These are phyloP conservation scores for Oryza glaberrima DNA, from an alignment of 176 grass and related monocot genomes.

Conservation along the genomic window DNA sequence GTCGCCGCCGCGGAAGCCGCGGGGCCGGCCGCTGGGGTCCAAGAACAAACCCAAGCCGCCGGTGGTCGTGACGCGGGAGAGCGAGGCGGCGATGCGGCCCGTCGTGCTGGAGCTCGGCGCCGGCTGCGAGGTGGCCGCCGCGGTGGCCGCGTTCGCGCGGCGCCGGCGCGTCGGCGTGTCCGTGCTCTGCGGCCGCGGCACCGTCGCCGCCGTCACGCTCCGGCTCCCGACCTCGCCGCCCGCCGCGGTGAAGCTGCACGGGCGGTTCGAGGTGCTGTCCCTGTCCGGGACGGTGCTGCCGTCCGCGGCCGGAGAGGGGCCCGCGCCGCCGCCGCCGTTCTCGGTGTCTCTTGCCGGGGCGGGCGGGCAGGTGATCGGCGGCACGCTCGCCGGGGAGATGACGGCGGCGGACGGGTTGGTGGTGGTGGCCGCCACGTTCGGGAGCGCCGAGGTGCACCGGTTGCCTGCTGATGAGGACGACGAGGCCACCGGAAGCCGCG, in stretches of 20 bases:
- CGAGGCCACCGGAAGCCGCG: neutral
- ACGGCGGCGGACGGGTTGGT: conserved; percentile 57
- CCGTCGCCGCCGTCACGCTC: conserved; percentile 56
- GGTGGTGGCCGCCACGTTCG: conserved; percentile 71
- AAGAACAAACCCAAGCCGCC: conserved; percentile 90
- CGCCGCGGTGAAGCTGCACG: conserved; percentile 49
- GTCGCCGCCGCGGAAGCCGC: conserved; percentile 46
- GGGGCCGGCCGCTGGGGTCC: conserved; percentile 70
- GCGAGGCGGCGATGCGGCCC: conserved; percentile 62
- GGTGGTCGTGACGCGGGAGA: conserved; percentile 72
- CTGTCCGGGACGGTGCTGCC: conserved; percentile 67
- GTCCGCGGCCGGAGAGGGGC: neutral
- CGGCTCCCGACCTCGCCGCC: conserved; percentile 46
- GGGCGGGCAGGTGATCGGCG: conserved; percentile 85
- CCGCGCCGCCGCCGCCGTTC: conserved; percentile 33
- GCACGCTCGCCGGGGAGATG: conserved; percentile 67
- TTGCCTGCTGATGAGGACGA: conserved; percentile 39
- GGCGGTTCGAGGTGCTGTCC: conserved; percentile 74
- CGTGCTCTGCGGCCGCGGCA: conserved; percentile 73
- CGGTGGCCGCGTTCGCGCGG: conserved; percentile 60
- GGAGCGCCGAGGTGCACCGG: conserved; percentile 62
- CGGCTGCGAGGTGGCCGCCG: conserved; percentile 59
- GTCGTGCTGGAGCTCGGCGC: conserved; percentile 68
- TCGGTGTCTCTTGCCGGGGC: conserved; percentile 57
- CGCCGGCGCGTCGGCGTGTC: conserved; percentile 65